Conservation (phyloP, 768 basidiomycete species). For the Amanita rimosa region DNA sequence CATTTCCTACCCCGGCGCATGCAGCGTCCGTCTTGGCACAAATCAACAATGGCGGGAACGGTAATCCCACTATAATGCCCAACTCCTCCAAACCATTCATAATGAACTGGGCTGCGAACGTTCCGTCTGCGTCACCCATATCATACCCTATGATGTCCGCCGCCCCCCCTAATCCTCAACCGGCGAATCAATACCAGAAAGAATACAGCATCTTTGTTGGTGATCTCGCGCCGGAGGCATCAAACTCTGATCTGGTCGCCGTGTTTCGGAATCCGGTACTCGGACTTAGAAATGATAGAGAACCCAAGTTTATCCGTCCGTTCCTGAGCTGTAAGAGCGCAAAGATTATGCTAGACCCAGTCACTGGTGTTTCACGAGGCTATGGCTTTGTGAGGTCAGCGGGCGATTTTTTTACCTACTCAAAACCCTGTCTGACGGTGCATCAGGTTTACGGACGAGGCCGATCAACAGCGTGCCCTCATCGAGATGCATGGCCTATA, state of each 20-base stretch:
- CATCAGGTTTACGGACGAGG: slow-evolving; percentile 72
- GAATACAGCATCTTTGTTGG: slow-evolving; percentile 95
- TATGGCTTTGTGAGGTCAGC: slow-evolving; percentile 86
- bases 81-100: slow-evolving; percentile 77
- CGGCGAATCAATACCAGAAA: slow-evolving; percentile 54
- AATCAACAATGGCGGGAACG: slow-evolving; percentile 36
- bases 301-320: slow-evolving; percentile 80
- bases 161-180: slow-evolving; percentile 10
- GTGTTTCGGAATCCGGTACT: slow-evolving; percentile 86
- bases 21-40: slow-evolving; percentile 64
- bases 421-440: slow-evolving; percentile 10
- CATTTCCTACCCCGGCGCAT: slow-evolving; percentile 62
- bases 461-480: slow-evolving; percentile 81
- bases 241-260: slow-evolving; percentile 91
- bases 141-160: slow-evolving; percentile 19
- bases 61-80: slow-evolving; percentile 59
- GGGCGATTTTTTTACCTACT: slow-evolving; percentile 1
- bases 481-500: slow-evolving; percentile 90
- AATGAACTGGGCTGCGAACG: slow-evolving; percentile 60
- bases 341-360: slow-evolving; percentile 89
- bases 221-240: slow-evolving; percentile 86
- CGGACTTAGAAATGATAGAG: slow-evolving; percentile 74
- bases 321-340: slow-evolving; percentile 92
- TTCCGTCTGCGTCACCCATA: slow-evolving; percentile 19
- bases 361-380: slow-evolving; percentile 79